These are phyloP conservation scores for Backusella psychrophila DNA, from an alignment of 192 early-diverging fungal species.

Conservation along the genomic window DNA sequence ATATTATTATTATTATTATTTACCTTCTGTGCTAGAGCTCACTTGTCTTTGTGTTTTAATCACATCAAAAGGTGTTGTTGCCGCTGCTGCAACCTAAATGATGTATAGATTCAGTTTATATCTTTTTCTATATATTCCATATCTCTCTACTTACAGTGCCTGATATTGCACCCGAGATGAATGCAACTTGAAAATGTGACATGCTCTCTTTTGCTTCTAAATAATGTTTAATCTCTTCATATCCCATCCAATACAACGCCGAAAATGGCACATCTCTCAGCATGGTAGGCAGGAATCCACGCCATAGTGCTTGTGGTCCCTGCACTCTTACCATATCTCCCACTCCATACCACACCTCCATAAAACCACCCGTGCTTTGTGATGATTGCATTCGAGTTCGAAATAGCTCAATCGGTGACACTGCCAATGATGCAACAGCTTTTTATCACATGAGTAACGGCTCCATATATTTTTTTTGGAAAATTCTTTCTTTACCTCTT, in stretches of 20 bases:
- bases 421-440: constrained; percentile 71
- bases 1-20: not conserved
- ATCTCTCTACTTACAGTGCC: constrained; percentile 59
- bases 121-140: not conserved
- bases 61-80: constrained; percentile 96
- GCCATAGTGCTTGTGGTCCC: constrained; percentile 73
- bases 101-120: not conserved
- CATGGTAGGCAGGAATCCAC: constrained; percentile 84
- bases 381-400: constrained; percentile 89
- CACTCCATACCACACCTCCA: constrained; percentile 55
- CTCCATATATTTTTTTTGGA: not conserved
- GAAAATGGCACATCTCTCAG: constrained; percentile 97
- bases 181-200: constrained; percentile 65
- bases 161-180: constrained; percentile 81
- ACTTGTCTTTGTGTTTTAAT: constrained; percentile 91
- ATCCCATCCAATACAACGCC: constrained; percentile 91
- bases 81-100: constrained; percentile 68
- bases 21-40: constrained; percentile 25
- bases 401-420: constrained; percentile 91
- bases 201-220: constrained; percentile 27
- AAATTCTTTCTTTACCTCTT: constrained; percentile 46
- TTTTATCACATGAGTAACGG: not conserved
- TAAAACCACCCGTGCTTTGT: constrained; percentile 56
- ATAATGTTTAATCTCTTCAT: constrained; percentile 70
- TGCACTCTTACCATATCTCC: constrained; percentile 54